Base-by-base conservation (phyloP, 495 filamentous ascomycete genomes). In the Aspergillus sparsus region DNA sequence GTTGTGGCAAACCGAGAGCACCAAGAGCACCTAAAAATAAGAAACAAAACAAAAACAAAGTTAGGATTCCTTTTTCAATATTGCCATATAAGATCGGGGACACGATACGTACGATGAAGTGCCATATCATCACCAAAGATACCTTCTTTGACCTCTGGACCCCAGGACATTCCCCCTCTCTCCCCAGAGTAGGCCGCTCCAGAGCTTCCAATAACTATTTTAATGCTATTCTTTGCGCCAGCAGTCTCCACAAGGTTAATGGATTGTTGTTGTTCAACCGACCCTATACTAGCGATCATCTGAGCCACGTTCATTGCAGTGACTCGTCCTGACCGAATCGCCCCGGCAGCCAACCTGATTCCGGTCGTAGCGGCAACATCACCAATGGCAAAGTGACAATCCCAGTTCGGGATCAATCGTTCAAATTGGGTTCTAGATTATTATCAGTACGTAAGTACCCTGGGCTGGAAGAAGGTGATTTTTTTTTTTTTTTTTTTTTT, bases 321-420 rank as follows among this genome's bases (percentile, higher is more conserved):
- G 33, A 44, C 31, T 31, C 36, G 21, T 21, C 53, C 53, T 39
- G 45, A 44, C 16, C 53, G 9, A 39, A 55, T 46, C n/a, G 53
- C 53, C 10, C 37, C 39, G 15, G 16, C 18, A 12, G 53, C 53
- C 10, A 55, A 39, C n/a, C 53, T 36, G 18, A 55, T 55, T 27
- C 53, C 53, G 1, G 53, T 16, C 1, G 53, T 55, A 5, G 53
- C 37, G 36, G 42, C 42, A 9, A 65, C 57, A 36, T 68, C 65
- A 18, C 64, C 64, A 7, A 61, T 67, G n/a, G 81, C 83, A 58
- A 81, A 85, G 66, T 87, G 85, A 18, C 66, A 65, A 0, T 54
- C 55, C 9, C 71, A 58, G 63, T 84, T 81, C 3, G 79, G 68
- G 2, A 76, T 70, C 15, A 59, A 60, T 0, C 60, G 36, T 2